Base-by-base conservation (phyloP, 306 rosid genomes). In the Rosa persica region DNA sequence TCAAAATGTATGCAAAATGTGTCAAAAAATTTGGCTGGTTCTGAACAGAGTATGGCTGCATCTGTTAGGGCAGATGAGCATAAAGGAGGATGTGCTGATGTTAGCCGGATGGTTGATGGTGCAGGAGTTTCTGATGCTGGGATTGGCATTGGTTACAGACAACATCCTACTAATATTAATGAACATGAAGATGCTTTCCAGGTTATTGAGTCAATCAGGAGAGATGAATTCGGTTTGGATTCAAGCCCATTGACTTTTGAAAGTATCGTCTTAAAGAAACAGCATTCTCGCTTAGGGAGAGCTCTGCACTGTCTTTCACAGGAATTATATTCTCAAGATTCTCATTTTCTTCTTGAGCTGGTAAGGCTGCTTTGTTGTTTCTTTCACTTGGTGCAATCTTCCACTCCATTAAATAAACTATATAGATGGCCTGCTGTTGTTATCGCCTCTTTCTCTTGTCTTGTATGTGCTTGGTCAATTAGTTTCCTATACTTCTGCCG, bases 231-330 rank as follows among this genome's bases (percentile, higher is more conserved):
- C 86, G 97, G 98, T 79, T 91, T 94, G 78, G 97, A 88, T 87
- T 87, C 92, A 66, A 85, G 84, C 80, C 84, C 90, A 76, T 87
- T 93, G 23, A 86, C 80, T 52, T 73, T 51, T 81, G 95, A 92
- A 73, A 86, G 83, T 83, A 73, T 82, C 86, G 85, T 94, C 92
- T 72, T 94, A 88, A 88, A 86, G 89, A 94, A 92, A 87, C 98
- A 92, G 81, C 98, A 94, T 82, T 97, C 98, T 79, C 94, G 98
- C 80, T 83, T 94, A 77, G 98, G 98, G 78, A 92, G 98, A 88
- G 98, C 98, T 74, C 88, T 94, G 78, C 97, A 94, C 76, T 94
- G 98, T 80, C 98, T 94, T 89, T 94, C 98, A 39, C 97, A 94
- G 67, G 97, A 94, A 79, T 86, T 94, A 62, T 94, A 94, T 86